Percentiles rank a stretch among this genome's conserved stretches.
Evolutionary conservation across 75 land plant species (phyloP).

Genomic region (Pinus taeda): DNA sequence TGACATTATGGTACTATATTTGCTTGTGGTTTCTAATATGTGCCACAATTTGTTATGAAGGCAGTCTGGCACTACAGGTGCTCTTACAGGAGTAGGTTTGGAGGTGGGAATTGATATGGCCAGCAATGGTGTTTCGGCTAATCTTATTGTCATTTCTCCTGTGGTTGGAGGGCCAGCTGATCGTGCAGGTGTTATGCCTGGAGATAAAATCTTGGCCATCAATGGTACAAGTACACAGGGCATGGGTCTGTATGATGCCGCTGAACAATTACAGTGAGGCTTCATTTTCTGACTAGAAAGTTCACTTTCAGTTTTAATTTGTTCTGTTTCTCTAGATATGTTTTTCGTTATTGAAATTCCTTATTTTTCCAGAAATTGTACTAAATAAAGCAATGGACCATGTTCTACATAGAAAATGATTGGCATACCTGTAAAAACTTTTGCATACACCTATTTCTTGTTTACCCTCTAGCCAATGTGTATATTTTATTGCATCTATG

Average conservation of each 20-base stretch:
- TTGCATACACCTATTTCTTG: no score
- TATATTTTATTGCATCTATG: no score
- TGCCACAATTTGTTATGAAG: slow-evolving; percentile 30
- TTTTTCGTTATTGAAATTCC: neutral
- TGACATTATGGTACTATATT: neutral
- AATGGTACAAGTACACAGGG: slow-evolving; percentile 62
- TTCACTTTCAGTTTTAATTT: neutral
- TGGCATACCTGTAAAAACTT: neutral
- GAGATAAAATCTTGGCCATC: slow-evolving; percentile 82
- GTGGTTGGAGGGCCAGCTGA: slow-evolving; percentile 87
- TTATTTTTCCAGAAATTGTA: neutral
- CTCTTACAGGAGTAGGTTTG: slow-evolving; percentile 94
- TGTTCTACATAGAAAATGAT: neutral
- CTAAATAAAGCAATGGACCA: neutral
- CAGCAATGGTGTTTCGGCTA: slow-evolving; percentile 37
- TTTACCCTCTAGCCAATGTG: no score
- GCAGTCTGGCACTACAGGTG: slow-evolving; percentile 96
- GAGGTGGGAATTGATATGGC: slow-evolving; percentile 81
- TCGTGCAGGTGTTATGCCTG: slow-evolving; percentile 83
- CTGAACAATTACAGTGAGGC: slow-evolving; percentile 84
- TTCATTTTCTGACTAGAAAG: neutral
- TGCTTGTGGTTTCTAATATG: slow-evolving; percentile 1
- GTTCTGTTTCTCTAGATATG: neutral
- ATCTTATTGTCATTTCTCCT: slow-evolving; percentile 84
- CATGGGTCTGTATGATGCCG: slow-evolving; percentile 96